Evolutionary conservation across 202 grass and related monocot species (phyloP).

Genomic region (Setaria italica): DNA sequence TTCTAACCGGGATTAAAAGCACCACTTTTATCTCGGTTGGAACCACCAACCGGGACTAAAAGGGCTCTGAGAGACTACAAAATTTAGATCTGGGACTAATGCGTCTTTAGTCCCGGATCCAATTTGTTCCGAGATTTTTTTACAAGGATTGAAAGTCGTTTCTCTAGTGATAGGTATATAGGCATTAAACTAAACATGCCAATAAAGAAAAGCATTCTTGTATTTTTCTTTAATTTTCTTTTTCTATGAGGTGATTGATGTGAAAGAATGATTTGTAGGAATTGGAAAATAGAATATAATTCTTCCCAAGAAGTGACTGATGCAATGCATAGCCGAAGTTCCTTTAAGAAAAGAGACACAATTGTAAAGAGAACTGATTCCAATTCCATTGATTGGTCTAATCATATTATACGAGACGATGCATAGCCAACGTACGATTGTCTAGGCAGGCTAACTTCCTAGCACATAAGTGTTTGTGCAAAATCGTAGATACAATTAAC

Average conservation of each 20-base stretch:
- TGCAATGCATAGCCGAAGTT: not conserved
- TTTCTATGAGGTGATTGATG: not conserved
- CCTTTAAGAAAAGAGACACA: slow-evolving; percentile 28
- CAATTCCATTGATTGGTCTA: not conserved
- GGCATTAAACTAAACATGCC: too few species aligned
- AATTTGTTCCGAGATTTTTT: too few species aligned
- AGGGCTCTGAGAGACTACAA: too few species aligned
- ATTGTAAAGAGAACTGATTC: slow-evolving; percentile 30
- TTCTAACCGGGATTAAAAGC: too few species aligned
- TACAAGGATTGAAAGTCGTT: too few species aligned
- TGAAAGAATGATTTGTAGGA: slow-evolving; percentile 9
- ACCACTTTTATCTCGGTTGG: too few species aligned
- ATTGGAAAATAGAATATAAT: slow-evolving; percentile 28
- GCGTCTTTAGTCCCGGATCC: too few species aligned
- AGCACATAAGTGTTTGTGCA: not conserved
- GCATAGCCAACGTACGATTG: not conserved
- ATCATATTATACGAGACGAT: slow-evolving; percentile 3
- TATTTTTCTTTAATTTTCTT: not conserved
- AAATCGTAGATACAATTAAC: not conserved
- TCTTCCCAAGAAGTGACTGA: slow-evolving; percentile 39
- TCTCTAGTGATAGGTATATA: too few species aligned
- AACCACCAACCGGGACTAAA: too few species aligned
- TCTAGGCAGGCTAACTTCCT: not conserved
- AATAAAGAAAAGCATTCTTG: not conserved
- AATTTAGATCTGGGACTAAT: too few species aligned